A percentile compares a stretch with the other conserved stretches of the same genome.
These are phyloP conservation scores for Wickerhamiella dianesei DNA, from an alignment of 805 yeast species.

Conservation along the genomic window DNA sequence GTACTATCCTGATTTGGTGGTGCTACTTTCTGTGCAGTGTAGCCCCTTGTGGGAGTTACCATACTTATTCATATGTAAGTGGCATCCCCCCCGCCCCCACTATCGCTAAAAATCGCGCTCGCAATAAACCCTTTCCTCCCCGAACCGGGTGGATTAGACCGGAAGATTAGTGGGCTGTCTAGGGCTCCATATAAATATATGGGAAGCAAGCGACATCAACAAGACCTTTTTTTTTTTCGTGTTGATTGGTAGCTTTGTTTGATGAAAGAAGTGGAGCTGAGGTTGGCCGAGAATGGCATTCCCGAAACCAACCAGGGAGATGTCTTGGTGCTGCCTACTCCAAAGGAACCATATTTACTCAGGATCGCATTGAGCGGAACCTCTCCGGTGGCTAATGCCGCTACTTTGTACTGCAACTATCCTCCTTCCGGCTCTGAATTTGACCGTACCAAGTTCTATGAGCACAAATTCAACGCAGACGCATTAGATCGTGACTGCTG, in stretches of 20 bases:
- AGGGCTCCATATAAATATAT: too few species aligned
- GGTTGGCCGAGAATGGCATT: slow-evolving; percentile 19
- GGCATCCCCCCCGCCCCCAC: too few species aligned
- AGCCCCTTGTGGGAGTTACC: too few species aligned
- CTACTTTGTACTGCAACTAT: slow-evolving; percentile 58
- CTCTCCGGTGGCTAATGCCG: slow-evolving; percentile 55
- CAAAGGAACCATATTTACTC: slow-evolving; percentile 31
- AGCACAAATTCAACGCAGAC: slow-evolving; percentile 31
- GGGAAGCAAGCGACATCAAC: background rate
- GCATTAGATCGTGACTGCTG: slow-evolving; percentile 51
- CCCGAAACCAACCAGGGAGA: slow-evolving; percentile 25
- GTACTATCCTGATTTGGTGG: too few species aligned
- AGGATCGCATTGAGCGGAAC: slow-evolving; percentile 63
- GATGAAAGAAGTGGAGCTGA: too few species aligned
- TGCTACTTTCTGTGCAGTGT: too few species aligned
- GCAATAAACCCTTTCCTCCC: too few species aligned
- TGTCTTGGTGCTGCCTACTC: slow-evolving; percentile 29
- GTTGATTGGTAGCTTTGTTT: too few species aligned
- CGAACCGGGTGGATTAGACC: too few species aligned
- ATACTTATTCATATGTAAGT: too few species aligned
- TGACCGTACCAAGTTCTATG: slow-evolving; percentile 42
- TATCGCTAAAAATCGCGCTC: too few species aligned
- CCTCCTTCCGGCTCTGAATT: slow-evolving; percentile 40
- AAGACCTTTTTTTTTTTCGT: background rate
- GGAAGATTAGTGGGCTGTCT: too few species aligned